Percentiles rank a stretch among this genome's conserved stretches.
Evolutionary conservation across 768 basidiomycete genomes (phyloP).

Genomic region (Leucosporidium scottii): DNA sequence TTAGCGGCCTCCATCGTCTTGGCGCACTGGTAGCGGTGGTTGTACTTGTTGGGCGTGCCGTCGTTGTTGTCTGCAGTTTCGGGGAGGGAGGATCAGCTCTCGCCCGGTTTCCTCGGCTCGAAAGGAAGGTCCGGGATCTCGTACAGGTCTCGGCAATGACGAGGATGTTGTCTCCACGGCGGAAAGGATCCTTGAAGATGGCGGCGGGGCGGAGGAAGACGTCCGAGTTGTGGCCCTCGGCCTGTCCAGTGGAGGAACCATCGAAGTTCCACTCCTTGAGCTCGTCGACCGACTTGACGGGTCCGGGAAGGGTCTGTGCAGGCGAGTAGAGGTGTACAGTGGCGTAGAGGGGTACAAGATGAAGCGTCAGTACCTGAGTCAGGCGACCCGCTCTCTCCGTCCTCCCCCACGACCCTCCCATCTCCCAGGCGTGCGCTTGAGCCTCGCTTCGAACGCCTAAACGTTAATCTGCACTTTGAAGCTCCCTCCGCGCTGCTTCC

Average conservation of each 20-base stretch:
- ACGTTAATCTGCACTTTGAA: too few species aligned
- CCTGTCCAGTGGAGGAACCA: constrained; percentile 69
- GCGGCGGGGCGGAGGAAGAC: constrained; percentile 95
- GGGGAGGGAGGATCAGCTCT: not conserved
- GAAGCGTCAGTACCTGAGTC: not conserved
- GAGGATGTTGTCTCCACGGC: constrained; percentile 59
- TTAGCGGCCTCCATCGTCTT: constrained; percentile 94
- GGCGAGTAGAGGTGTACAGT: not conserved
- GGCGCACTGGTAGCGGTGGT: constrained; percentile 85
- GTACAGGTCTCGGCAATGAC: constrained; percentile 60
- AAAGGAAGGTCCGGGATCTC: not conserved
- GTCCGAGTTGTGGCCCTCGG: constrained; percentile 90
- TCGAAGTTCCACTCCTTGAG: constrained; percentile 99
- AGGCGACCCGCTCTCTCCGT: too few species aligned
- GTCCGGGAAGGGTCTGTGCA: constrained; percentile 71
- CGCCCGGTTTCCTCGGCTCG: not conserved
- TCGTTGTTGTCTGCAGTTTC: constrained; percentile 54
- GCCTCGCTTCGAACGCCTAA: too few species aligned
- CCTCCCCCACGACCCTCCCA: too few species aligned
- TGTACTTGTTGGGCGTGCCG: constrained; percentile 93
- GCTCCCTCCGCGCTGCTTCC: too few species aligned
- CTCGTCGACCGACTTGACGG: constrained; percentile 76
- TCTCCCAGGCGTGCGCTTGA: too few species aligned
- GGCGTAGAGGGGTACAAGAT: constrained; percentile 9
- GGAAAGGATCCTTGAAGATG: constrained; percentile 99